Conservation (phyloP, 2,329 filamentous ascomycete species). For the Fusarium xylarioides region DNA sequence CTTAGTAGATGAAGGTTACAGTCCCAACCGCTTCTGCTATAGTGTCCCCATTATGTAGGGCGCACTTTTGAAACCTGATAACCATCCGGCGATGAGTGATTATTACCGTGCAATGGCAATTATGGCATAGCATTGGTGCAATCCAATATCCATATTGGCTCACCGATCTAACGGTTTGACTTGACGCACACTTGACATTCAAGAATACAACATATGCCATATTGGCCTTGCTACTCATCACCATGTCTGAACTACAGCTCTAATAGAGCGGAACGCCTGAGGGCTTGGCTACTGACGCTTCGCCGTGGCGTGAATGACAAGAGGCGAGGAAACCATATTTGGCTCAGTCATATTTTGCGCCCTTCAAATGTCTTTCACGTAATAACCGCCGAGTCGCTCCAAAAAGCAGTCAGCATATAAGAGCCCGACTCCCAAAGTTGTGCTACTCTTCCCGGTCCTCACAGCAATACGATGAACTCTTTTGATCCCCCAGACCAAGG, state of each 20-base stretch:
- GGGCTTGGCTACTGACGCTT: background rate
- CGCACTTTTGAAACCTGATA: background rate
- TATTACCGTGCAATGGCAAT: background rate
- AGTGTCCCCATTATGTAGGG: background rate
- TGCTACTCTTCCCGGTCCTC: too few relatives aligned
- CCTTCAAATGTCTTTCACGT: background rate
- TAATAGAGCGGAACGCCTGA: too few relatives aligned
- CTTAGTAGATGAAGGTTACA: background rate
- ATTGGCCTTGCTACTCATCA: background rate
- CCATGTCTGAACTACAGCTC: fast-evolving
- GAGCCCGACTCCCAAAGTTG: fast-evolving
- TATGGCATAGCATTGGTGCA: background rate
- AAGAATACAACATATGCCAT: background rate
- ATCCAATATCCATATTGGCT: background rate
- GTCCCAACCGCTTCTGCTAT: background rate
- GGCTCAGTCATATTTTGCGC: background rate
- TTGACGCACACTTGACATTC: background rate
- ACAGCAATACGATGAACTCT: background rate
- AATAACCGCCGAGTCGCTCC: background rate
- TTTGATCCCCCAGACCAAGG: background rate
- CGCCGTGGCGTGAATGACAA: background rate
- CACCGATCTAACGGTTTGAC: background rate
- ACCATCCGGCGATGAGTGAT: background rate
- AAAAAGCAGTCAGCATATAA: background rate
- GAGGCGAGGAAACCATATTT: background rate